These are phyloP conservation scores for Aureobasidium sp. DNA, from an alignment of 2,329 filamentous ascomycete species.

Conservation along the genomic window DNA sequence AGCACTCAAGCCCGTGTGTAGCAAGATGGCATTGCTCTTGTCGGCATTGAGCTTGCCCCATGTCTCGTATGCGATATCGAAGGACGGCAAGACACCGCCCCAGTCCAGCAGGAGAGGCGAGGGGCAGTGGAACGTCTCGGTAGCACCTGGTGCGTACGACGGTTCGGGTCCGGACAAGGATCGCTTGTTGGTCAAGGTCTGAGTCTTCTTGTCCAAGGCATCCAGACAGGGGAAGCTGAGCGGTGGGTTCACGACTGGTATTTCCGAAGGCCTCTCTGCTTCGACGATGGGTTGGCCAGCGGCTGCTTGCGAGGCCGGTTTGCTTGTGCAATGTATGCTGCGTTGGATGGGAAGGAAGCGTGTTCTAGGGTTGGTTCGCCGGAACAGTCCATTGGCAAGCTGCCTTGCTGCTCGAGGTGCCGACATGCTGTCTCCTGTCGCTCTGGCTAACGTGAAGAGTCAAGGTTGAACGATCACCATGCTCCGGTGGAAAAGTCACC, in stretches of 20 bases:
- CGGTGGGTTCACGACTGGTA: conserved; percentile 60
- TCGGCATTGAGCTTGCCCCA: conserved; percentile 78
- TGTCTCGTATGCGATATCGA: conserved; percentile 85
- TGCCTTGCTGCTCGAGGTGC: conserved; percentile 8
- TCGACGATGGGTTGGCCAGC: conserved; percentile 20
- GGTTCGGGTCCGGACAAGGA: conserved; percentile 74
- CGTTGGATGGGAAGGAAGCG: conserved; percentile 15
- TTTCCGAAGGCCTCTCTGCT: conserved; percentile 23
- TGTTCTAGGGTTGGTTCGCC: conserved; percentile 20
- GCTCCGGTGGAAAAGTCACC: not conserved
- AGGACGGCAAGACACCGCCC: conserved; percentile 84
- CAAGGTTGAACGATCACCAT: not conserved
- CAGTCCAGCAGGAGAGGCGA: conserved; percentile 80
- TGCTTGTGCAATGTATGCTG: conserved; percentile 8
- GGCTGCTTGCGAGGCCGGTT: conserved; percentile 19
- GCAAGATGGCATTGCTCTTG: conserved; percentile 78
- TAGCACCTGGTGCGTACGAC: conserved; percentile 85
- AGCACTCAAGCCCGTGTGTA: conserved; percentile 93
- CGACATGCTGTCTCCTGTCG: not conserved
- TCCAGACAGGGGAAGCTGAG: conserved; percentile 88
- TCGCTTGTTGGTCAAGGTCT: conserved; percentile 60
- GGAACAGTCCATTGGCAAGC: conserved; percentile 13
- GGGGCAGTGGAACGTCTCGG: conserved; percentile 64
- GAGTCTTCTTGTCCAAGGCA: conserved; percentile 65
- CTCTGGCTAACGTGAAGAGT: not conserved